Conservation (phyloP, 768 basidiomycete species). For the Lyophyllum shimeji region DNA sequence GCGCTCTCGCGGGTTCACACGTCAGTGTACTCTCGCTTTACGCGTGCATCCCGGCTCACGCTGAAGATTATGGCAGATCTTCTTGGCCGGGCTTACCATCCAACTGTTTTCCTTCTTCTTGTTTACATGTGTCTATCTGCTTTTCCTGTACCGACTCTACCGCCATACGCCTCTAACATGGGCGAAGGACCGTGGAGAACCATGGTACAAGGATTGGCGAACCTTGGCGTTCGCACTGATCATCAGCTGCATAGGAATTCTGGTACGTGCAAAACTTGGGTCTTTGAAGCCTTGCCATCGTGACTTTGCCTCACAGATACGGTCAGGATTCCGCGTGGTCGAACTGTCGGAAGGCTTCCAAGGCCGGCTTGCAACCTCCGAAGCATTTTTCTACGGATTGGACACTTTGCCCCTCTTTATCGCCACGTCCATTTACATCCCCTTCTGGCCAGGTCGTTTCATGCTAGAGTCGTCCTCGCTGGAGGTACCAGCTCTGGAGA, state of each 20-base stretch:
- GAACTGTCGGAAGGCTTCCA: constrained; percentile 59
- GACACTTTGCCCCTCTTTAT: constrained; percentile 66
- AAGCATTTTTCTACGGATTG: constrained; percentile 58
- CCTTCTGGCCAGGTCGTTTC: constrained; percentile 71
- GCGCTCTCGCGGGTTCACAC: constrained; percentile 31
- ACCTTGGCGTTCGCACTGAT: constrained; percentile 47
- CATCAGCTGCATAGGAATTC: constrained; percentile 60
- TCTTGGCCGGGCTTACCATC: constrained; percentile 55
- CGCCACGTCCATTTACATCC: constrained; percentile 51
- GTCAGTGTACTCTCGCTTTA: constrained; percentile 25
- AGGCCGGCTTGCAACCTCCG: constrained; percentile 40
- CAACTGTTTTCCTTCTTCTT: constrained; percentile 52
- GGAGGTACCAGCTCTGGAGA: not conserved
- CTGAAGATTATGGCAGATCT: constrained; percentile 40
- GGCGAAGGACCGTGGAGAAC: constrained; percentile 32
- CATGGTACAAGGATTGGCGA: constrained; percentile 60
- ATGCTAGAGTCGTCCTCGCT: constrained; percentile 23
- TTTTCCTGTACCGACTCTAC: constrained; percentile 32
- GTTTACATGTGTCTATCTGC: not conserved
- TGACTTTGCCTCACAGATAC: constrained; percentile 39
- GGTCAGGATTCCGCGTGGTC: constrained; percentile 58
- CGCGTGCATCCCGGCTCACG: not conserved
- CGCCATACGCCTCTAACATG: constrained; percentile 39
- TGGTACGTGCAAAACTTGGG: constrained; percentile 37
- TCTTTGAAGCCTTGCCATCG: not conserved